phyloP scores from a whole-genome alignment of 192 early-diverging fungal genomes.

The Coemansia sp. region DNA sequence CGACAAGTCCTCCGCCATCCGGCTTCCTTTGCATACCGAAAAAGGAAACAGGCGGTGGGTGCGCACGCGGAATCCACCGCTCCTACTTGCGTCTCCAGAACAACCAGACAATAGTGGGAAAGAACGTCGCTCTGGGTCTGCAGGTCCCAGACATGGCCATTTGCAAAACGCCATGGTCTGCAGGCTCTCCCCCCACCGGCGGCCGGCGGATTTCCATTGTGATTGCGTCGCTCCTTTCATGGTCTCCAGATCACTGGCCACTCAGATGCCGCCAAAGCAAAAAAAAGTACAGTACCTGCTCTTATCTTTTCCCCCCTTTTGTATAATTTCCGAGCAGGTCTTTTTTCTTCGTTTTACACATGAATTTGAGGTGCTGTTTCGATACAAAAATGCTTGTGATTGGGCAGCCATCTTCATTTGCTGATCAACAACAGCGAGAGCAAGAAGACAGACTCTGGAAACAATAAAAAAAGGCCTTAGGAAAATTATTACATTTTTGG shows the following conservation, averaged over 20 bases:
- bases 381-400: not conserved
- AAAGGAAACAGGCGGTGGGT: too few species aligned
- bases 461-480: not conserved
- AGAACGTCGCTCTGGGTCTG: not conserved
- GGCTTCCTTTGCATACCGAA: too few species aligned
- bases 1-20: too few species aligned
- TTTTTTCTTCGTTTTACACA: not conserved
- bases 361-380: not conserved
- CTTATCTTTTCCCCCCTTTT: not conserved
- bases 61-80: too few species aligned
- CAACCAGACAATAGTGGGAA: too few species aligned
- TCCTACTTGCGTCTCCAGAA: too few species aligned
- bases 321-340: too few species aligned
- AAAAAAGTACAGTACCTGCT: not conserved
- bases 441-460: not conserved
- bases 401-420: not conserved
- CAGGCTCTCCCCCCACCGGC: not conserved
- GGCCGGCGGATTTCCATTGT: not conserved
- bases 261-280: not conserved
- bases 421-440: not conserved
- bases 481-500: not conserved
- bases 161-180: not conserved
- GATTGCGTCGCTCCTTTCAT: not conserved
- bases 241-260: conserved; percentile 11
- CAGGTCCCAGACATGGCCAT: too few species aligned